phyloP scores from a whole-genome alignment of 331 rosid genomes.

The Erythrophleum ivorense region DNA sequence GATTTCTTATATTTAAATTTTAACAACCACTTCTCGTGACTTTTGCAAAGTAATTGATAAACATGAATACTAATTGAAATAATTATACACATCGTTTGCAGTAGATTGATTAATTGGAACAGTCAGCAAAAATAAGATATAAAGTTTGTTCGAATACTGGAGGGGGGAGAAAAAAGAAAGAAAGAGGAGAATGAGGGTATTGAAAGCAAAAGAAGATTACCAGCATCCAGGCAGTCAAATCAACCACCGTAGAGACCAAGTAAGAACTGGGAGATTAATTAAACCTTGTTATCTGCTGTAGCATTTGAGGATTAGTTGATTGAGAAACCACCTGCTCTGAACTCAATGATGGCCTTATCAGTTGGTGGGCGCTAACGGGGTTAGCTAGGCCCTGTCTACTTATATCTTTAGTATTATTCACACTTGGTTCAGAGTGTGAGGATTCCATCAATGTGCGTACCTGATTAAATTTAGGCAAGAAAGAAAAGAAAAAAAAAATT shows the following conservation, averaged over 20 bases:
- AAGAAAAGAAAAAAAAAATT: conserved; percentile 16
- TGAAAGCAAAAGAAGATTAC: conserved; percentile 48
- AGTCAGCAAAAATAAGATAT: conserved; percentile 9
- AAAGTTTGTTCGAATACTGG: neutral
- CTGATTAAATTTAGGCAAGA: conserved; percentile 55
- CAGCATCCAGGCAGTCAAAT: conserved; percentile 44
- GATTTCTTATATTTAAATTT: conserved; percentile 9
- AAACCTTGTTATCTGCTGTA: conserved; percentile 70
- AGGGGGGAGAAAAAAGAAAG: too few species aligned
- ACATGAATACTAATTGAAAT: conserved; percentile 26
- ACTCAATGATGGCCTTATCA: conserved; percentile 63
- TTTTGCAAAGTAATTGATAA: conserved; percentile 18
- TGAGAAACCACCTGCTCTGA: conserved; percentile 88
- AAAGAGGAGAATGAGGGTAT: neutral
- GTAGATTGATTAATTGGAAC: conserved; percentile 7
- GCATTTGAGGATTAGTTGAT: conserved; percentile 72
- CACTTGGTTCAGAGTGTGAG: conserved; percentile 55
- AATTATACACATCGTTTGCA: neutral
- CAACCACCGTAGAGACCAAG: conserved; percentile 45
- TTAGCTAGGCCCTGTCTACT: conserved; percentile 72
- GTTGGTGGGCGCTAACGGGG: conserved; percentile 61
- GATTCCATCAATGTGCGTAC: conserved; percentile 82
- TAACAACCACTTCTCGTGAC: neutral
- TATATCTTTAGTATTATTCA: conserved; percentile 60
- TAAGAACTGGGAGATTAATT: conserved; percentile 28